phyloP scores from a whole-genome alignment of 345 rosid genomes.

The Psidium guajava region DNA sequence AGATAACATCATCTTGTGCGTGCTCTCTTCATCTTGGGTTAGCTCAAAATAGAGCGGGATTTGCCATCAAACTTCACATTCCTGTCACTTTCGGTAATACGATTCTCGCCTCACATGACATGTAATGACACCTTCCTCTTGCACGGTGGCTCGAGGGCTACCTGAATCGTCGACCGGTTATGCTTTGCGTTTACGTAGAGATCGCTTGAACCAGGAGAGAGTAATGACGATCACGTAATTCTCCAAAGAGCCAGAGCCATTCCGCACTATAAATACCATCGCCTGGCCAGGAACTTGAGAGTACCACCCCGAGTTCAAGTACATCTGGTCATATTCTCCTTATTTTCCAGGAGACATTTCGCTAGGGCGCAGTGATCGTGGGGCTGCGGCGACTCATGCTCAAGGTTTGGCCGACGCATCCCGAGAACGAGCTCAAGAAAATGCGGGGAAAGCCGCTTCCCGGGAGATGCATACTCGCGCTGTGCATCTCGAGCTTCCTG shows the following conservation, averaged over 20 bases:
- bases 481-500: slow-evolving; percentile 63
- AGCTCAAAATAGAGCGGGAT: not conserved
- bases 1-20: not conserved
- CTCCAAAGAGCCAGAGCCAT: not conserved
- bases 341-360: not conserved
- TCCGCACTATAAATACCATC: not conserved
- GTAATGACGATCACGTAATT: not conserved
- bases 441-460: slow-evolving; percentile 65
- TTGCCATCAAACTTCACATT: not conserved
- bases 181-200: not conserved
- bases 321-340: not conserved
- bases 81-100: not conserved
- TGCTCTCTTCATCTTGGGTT: not conserved
- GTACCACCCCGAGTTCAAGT: not conserved
- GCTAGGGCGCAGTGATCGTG: not conserved
- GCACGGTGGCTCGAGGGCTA: not conserved
- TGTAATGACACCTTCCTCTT: not conserved
- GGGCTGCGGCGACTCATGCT: slow-evolving; percentile 1
- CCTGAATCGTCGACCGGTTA: not conserved
- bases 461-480: slow-evolving; percentile 44
- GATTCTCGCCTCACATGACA: not conserved
- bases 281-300: not conserved
- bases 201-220: not conserved
- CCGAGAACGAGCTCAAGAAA: slow-evolving; percentile 19
- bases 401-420: slow-evolving; percentile 5